These are phyloP conservation scores for Oryza officinalis DNA, from an alignment of 176 grass and related monocot genomes.

Conservation along the genomic window DNA sequence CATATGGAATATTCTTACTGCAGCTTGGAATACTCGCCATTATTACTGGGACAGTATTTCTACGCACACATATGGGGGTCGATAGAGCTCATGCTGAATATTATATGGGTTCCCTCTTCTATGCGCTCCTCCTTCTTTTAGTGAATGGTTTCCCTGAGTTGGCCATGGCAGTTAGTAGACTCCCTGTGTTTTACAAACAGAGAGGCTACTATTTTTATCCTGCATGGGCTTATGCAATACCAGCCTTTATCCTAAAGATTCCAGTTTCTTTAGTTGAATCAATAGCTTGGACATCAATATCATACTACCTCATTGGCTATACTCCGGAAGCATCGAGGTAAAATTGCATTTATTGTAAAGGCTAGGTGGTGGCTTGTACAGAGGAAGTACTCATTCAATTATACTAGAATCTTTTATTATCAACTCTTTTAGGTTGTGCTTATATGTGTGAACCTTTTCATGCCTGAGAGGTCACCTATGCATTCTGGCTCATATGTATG, in stretches of 20 bases:
- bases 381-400: not conserved
- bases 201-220: slow-evolving; percentile 78
- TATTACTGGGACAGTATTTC: slow-evolving; percentile 71
- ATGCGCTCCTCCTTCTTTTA: slow-evolving; percentile 57
- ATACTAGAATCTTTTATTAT: not conserved
- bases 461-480: too few species aligned
- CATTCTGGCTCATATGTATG: too few species aligned
- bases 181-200: slow-evolving; percentile 83
- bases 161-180: slow-evolving; percentile 60
- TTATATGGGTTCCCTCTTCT: slow-evolving; percentile 80
- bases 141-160: slow-evolving; percentile 83
- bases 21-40: slow-evolving; percentile 55
- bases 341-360: too few species aligned
- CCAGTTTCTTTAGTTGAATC: slow-evolving; percentile 74
- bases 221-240: slow-evolving; percentile 83
- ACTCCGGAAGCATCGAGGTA: slow-evolving; percentile 65
- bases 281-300: slow-evolving; percentile 70
- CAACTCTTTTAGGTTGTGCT: not conserved
- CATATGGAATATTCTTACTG: slow-evolving; percentile 3
- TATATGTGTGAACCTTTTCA: too few species aligned
- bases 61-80: slow-evolving; percentile 58
- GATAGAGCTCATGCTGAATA: slow-evolving; percentile 62
- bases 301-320: slow-evolving; percentile 89
- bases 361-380: too few species aligned
- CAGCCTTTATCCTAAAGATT: slow-evolving; percentile 66